Conservation (phyloP, 1,284 basidiomycete species). For the Boletellus deceptivus region DNA sequence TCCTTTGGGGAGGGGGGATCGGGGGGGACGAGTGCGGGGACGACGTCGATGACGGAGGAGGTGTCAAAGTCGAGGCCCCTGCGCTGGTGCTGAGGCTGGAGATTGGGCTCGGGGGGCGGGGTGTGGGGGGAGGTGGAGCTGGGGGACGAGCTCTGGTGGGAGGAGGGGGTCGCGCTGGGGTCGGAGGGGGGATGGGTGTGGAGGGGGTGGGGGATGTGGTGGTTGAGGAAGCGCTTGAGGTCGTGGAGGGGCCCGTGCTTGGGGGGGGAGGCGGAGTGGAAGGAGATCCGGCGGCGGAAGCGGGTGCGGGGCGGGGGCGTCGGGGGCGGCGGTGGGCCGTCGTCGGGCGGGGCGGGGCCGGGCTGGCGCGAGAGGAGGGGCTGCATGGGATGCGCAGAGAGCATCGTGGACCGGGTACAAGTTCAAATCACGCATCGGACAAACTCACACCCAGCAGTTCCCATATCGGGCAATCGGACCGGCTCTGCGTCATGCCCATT, state of each 20-base stretch:
- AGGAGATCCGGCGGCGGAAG: constrained; percentile 26
- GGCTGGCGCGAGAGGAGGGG: constrained; percentile 15
- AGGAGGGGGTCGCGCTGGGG: constrained; percentile 12
- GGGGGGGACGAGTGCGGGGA: constrained; percentile 25
- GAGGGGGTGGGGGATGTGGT: constrained; percentile 60
- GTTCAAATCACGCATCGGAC: neutral
- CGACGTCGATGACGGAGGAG: constrained; percentile 32
- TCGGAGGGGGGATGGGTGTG: constrained; percentile 37
- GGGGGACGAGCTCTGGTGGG: constrained; percentile 25
- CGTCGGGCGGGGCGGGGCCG: neutral
- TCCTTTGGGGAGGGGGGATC: constrained; percentile 20
- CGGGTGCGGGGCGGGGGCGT: constrained; percentile 13
- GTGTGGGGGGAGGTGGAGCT: constrained; percentile 31
- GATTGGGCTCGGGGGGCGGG: constrained; percentile 36
- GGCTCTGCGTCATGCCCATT: constrained; percentile 10
- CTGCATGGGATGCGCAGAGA: constrained; percentile 44
- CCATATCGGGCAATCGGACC: constrained; percentile 21
- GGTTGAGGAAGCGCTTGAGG: constrained; percentile 88
- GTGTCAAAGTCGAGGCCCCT: constrained; percentile 40
- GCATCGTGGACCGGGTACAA: constrained; percentile 33
- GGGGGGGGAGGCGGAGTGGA: constrained; percentile 20
- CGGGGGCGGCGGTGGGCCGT: neutral
- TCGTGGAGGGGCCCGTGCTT: constrained; percentile 79
- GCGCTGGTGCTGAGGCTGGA: constrained; percentile 35
- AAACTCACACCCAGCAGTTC: neutral